These are phyloP conservation scores for Hanseniaspora uvarum DNA, from an alignment of 1,139 yeast species.

Conservation along the genomic window DNA sequence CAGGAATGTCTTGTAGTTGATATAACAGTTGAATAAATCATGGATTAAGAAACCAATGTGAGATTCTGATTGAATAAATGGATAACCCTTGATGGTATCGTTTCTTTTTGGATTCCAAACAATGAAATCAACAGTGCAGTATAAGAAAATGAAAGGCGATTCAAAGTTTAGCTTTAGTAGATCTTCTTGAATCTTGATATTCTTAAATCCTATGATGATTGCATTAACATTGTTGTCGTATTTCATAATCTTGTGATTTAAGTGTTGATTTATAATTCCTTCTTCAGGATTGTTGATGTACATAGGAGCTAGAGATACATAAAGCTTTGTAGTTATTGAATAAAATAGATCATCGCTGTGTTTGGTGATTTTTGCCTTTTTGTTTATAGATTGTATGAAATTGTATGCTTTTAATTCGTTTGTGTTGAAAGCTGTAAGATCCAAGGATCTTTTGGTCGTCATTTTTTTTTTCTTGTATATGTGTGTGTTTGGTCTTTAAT, in stretches of 20 bases:
- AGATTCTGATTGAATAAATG: slow-evolving; percentile 87
- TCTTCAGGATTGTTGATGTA: slow-evolving; percentile 56
- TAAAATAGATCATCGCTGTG: slow-evolving; percentile 2
- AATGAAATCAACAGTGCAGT: slow-evolving; percentile 76
- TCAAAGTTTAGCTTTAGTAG: slow-evolving; percentile 29
- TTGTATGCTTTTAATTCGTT: slow-evolving; percentile 1
- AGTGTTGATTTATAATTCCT: slow-evolving; percentile 77
- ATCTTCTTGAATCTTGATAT: slow-evolving; percentile 40
- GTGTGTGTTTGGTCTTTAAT: too few relatives aligned
- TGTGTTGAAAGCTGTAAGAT: background rate
- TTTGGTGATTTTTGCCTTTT: background rate
- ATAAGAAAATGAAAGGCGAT: slow-evolving; percentile 69
- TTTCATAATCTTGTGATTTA: slow-evolving; percentile 81
- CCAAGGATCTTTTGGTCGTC: slow-evolving; percentile 1
- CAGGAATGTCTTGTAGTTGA: slow-evolving; percentile 73
- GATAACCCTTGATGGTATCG: slow-evolving; percentile 73
- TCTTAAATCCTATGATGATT: slow-evolving; percentile 68
- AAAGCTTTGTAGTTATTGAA: slow-evolving; percentile 51
- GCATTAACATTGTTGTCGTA: slow-evolving; percentile 67
- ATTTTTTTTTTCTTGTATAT: too few relatives aligned
- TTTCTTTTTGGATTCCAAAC: slow-evolving; percentile 86
- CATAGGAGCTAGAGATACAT: slow-evolving; percentile 79
- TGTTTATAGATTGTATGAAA: slow-evolving; percentile 1
- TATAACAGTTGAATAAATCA: slow-evolving; percentile 90
- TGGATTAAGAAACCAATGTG: slow-evolving; percentile 85